Base-by-base conservation (phyloP, 768 basidiomycete genomes). In the Xanthoconium purpureum region DNA sequence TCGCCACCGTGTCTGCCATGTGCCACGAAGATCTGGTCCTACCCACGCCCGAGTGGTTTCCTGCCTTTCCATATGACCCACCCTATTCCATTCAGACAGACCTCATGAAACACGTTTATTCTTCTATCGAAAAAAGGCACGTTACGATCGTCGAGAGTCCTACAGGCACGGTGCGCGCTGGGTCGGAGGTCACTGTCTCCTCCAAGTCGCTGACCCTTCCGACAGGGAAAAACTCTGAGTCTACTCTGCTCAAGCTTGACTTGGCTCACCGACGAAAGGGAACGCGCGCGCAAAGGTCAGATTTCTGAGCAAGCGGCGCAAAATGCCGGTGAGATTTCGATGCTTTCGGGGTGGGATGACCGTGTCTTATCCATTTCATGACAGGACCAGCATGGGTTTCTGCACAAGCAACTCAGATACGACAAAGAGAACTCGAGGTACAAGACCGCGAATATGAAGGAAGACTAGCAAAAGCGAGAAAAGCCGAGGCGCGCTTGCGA, bases 101-200 rank as follows among this genome's bases (percentile, higher is more conserved):
- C 36, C 83, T 98, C 29, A 97, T 98, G 95, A 84, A 77, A 17
- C 91, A 94, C 59, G 75, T 98, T 1, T 98, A 94, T 70, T 64
- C 78, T 7, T 79, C 88, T 0, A 88, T 97, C 44, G 92, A 95
- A 68, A 61, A 74, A n/a, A 75, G 75, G 44, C 84, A 84, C 60
- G 82, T 97, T 17, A 82, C 92, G 1, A 87, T 98, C 47, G 80
- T 95, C 32, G 92, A 94, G 71, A 91, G 88, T 61, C 93, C 93
- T 0, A 94, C 93, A 0, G 93, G 92, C 63, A 94, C 92, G 28
- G 92, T 91, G 55, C 70, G 82, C 65, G 42, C 36, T 10, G 30
- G 29, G 14, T 54, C 36, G 15, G 30, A 5, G 39, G 24, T 20
- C n/a, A 36, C 37, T 7, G n/a, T 17, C 36, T 17, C 30, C 20